Percentiles rank a stretch among this genome's conserved stretches.
These are phyloP conservation scores for Halophytophthora batemanensis DNA, from an alignment of 352 stramenopile genomes.

Conservation along the genomic window DNA sequence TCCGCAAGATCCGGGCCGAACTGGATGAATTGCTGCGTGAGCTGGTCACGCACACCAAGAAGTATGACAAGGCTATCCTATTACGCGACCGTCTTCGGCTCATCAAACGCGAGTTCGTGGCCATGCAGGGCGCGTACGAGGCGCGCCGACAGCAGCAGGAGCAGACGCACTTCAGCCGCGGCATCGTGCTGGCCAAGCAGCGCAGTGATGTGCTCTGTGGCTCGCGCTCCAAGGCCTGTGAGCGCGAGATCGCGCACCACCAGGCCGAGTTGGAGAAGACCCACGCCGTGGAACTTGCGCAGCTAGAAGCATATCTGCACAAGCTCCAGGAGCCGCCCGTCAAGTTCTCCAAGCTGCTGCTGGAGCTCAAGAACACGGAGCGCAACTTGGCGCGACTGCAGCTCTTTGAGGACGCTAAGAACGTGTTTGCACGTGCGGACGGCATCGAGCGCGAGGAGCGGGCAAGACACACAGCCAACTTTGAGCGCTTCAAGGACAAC, in stretches of 20 bases:
- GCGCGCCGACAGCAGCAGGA: constrained; percentile 45
- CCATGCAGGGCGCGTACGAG: constrained; percentile 66
- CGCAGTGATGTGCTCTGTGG: constrained; percentile 36
- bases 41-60: constrained; percentile 52
- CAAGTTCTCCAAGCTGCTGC: constrained; percentile 69
- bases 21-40: constrained; percentile 56
- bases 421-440: constrained; percentile 53
- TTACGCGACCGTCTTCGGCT: constrained; percentile 54
- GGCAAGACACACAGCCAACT: constrained; percentile 35
- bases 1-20: constrained; percentile 54
- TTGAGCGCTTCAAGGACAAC: constrained; percentile 57
- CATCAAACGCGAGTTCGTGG: constrained; percentile 69
- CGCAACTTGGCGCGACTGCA: constrained; percentile 54
- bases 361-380: constrained; percentile 74
- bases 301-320: constrained; percentile 60
- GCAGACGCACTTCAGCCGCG: constrained; percentile 42
- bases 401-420: constrained; percentile 76
- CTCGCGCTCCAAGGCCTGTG: constrained; percentile 17
- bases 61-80: constrained; percentile 69
- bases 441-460: constrained; percentile 63
- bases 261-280: constrained; percentile 55
- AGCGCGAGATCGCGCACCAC: constrained; percentile 46
- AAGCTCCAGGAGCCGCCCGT: constrained; percentile 53
- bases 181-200: constrained; percentile 35
- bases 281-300: constrained; percentile 50